Evolutionary conservation across 352 stramenopile genomes (phyloP).

Genomic region (Phytophthora megakarya): DNA sequence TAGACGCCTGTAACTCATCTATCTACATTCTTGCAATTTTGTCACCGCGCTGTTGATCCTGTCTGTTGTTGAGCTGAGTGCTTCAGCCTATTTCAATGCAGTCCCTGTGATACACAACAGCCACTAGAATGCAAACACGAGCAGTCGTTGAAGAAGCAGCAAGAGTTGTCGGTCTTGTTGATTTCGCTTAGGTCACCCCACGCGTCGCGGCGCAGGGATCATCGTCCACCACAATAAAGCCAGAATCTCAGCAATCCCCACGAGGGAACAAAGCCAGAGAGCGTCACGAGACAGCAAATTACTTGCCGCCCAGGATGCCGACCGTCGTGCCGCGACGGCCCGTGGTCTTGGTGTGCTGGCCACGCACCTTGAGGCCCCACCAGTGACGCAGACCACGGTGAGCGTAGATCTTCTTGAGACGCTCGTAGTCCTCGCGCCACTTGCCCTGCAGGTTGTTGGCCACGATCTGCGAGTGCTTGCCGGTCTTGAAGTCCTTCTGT

Average conservation of each 20-base stretch:
- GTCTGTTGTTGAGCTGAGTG: not conserved
- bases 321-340: constrained; percentile 92
- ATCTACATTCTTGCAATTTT: constrained; percentile 19
- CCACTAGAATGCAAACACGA: constrained; percentile 18
- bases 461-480: constrained; percentile 99
- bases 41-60: not conserved
- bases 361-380: constrained; percentile 99
- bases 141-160: constrained; percentile 38
- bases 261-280: constrained; percentile 45
- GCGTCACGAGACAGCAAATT: constrained; percentile 45
- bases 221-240: constrained; percentile 56
- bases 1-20: constrained; percentile 8
- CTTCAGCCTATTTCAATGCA: no score
- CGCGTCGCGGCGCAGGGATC: constrained; percentile 26
- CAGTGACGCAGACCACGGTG: constrained; percentile 99
- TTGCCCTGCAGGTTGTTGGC: constrained; percentile 98
- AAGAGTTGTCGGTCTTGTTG: constrained; percentile 46
- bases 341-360: constrained; percentile 99
- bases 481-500: constrained; percentile 99
- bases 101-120: constrained; percentile 8
- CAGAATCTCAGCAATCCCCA: constrained; percentile 67
- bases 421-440: constrained; percentile 99
- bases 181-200: constrained; percentile 38
- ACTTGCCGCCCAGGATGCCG: constrained; percentile 87
- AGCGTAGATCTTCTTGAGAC: constrained; percentile 99